Base-by-base conservation (phyloP, 257 asterid genomes). In the Nicotiana noctiflora region DNA sequence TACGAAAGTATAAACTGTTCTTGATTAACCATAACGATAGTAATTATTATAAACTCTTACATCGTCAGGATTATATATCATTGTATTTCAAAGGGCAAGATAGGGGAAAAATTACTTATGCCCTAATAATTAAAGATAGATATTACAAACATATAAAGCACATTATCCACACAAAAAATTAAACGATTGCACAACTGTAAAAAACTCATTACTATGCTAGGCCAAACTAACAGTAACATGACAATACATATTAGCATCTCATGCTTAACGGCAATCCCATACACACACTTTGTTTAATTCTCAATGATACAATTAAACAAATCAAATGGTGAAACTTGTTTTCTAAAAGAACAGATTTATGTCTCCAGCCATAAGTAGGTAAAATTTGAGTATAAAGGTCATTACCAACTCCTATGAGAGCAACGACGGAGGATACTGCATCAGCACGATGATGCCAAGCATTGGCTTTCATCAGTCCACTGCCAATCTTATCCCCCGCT, bases 361-460 rank as follows among this genome's bases (percentile, higher is more conserved):
- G 6, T 18, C 63, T 57, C 63, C 21, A 57, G 56, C 53, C 72
- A 77, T 59, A 77, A 59, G 9, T 34, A 59, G 32, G 56, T 77
- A 23, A 77, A 59, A 3, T 37, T 61, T 75, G 60, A 10, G 79
- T 76, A 72, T 55, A 74, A 74, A 65, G 23, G 67, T 52, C 57
- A 81, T 92, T 96, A 96, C 99, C 99, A 96, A 96, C 99, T 90
- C 98, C 98, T 82, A 94, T 79, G 80, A 96, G 98, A 85, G 97
- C 97, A 85, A 96, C 98, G 52, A 92, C 84, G 13, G 98, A 94
- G 80, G 98, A 94, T 88, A 94, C 80, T 86, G 99, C 96, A 91
- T 94, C 98, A 1, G 97, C 92, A n/a, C 98, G 97, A 66, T 96
- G 98, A 88, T 96, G 99, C 98, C 98, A 96, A 74, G 99, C 99